A percentile compares a stretch with the other conserved stretches of the same genome.
These are phyloP conservation scores for Hortaea werneckii DNA, from an alignment of 2,329 filamentous ascomycete genomes.

Conservation along the genomic window DNA sequence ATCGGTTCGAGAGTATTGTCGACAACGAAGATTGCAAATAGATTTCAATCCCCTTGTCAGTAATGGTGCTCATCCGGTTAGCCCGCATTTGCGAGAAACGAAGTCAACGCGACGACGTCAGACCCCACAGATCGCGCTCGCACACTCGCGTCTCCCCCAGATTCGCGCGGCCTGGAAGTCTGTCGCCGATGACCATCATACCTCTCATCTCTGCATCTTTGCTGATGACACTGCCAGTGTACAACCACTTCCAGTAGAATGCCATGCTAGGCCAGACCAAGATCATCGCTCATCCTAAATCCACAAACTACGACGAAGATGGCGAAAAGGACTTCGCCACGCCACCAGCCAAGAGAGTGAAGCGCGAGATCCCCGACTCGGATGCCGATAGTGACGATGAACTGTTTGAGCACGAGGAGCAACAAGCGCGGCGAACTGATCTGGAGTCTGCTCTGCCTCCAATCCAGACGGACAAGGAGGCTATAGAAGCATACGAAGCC, in stretches of 20 bases:
- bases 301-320: conserved; percentile 33
- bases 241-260: conserved; percentile 25
- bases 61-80: too few species aligned
- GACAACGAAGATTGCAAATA: too few species aligned
- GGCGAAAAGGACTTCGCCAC: conserved; percentile 21
- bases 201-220: too few species aligned
- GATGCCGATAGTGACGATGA: conserved; percentile 24
- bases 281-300: conserved; percentile 32
- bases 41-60: too few species aligned
- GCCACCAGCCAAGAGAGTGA: conserved; percentile 31
- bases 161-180: too few species aligned
- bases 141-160: too few species aligned
- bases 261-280: conserved; percentile 34
- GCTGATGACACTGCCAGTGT: too few species aligned
- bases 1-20: too few species aligned
- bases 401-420: conserved; percentile 12
- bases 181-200: too few species aligned
- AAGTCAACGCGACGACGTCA: too few species aligned
- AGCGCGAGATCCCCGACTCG: conserved; percentile 23
- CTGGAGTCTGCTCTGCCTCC: conserved; percentile 62
- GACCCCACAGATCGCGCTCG: too few species aligned
- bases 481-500: conserved; percentile 70
- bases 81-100: too few species aligned
- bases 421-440: conserved; percentile 45
- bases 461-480: conserved; percentile 56